A percentile compares a stretch with the other conserved stretches of the same genome.
These are phyloP conservation scores for Lagenaria siceraria DNA, from an alignment of 306 rosid species.

Conservation along the genomic window DNA sequence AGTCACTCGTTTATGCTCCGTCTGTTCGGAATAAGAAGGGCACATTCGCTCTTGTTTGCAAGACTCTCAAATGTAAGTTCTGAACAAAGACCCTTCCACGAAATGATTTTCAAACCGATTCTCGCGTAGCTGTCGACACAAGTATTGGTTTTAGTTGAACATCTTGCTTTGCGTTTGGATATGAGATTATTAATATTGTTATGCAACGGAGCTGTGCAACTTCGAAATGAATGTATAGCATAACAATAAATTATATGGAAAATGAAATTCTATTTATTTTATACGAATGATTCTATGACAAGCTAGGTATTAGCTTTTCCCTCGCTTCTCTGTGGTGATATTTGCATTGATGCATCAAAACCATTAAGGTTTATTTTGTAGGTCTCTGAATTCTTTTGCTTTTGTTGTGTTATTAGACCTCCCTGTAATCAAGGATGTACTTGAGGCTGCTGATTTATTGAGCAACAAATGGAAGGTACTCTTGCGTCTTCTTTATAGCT, in stretches of 20 bases:
- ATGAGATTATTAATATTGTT: not conserved
- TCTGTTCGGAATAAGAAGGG: conserved; percentile 79
- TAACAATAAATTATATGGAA: not conserved
- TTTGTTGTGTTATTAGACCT: conserved; percentile 42
- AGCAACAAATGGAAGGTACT: conserved; percentile 82
- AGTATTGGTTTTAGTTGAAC: not conserved
- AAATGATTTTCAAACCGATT: not conserved
- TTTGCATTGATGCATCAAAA: not conserved
- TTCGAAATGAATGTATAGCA: not conserved
- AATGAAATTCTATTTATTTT: not conserved
- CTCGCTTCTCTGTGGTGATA: not conserved
- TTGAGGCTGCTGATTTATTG: conserved; percentile 35
- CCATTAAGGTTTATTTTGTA: not conserved
- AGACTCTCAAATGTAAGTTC: conserved; percentile 76
- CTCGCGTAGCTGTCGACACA: not conserved
- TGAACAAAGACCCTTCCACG: not conserved
- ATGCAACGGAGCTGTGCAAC: not conserved
- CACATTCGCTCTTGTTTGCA: conserved; percentile 67
- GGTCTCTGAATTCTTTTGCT: not conserved
- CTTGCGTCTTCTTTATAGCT: not conserved
- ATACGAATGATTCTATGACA: not conserved
- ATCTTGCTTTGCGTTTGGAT: not conserved
- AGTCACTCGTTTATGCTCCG: conserved; percentile 70
- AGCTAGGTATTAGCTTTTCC: not conserved
- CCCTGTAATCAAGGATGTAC: conserved; percentile 49